Evolutionary conservation across 192 early-diverging fungal species (phyloP), one percentile per base, ranked within the genome.

Genomic region (Coemansia sp.): DNA sequence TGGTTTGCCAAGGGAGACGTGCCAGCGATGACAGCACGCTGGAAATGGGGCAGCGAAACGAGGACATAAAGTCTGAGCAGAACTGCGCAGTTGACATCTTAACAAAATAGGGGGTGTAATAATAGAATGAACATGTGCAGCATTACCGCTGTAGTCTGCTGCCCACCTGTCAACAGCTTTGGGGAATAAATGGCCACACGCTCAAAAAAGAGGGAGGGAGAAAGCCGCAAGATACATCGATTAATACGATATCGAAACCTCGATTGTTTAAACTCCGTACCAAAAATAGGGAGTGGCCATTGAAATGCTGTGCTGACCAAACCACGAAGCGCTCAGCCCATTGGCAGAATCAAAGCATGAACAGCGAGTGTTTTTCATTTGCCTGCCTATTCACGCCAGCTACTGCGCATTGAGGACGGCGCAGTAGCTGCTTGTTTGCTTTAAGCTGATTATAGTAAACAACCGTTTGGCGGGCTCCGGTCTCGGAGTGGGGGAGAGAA

Each of bases 191-290:
- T 35, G 32, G 32, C 32, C 32, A 47, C 43, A 17, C 48, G 48
- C 1, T 4, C 2, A 19, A 21, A 49, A 49, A 54, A 54, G 29
- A 39, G 39, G 17, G 53, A 21, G 17, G 19, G 48, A 48, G 45
- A 48, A 8, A 49, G 7, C 8, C n/a, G 32, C 32, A 35, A 17
- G 48, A n/a, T 8, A 21, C 12, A 49, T 55, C 35, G 56, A 52
- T 64, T 59, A 53, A 56, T 35, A 38, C 11, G 38, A 59, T 48
- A 64, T 63, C 52, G 55, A 70, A 39, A 22, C 29, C n/a, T 39
- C 10, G 38, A 63, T 63, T 63, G 61, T 63, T 63, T 52, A 60
- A 63, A 63, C 61, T 63, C 61, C 61, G 61, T 53, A 21, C 54
- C 15, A 39, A 22, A 39, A 39, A 58, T 39, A 58, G 29, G 56